These are phyloP conservation scores for Sapria himalayana DNA, from an alignment of 345 rosid species.

Conservation along the genomic window DNA sequence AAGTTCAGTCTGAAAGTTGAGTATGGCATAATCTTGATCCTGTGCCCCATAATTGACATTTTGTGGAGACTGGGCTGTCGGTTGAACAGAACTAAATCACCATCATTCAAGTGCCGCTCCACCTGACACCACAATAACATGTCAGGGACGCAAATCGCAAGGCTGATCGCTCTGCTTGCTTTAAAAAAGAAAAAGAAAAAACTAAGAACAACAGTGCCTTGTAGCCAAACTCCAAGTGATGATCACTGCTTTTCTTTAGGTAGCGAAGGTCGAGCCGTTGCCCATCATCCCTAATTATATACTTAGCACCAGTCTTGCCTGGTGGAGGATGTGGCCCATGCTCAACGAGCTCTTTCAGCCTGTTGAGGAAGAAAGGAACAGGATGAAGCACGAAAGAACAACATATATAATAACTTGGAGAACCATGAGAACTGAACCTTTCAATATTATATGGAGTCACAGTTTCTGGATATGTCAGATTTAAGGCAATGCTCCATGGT, in stretches of 20 bases:
- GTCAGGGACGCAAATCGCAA: background rate
- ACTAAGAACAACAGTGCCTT: conserved; percentile 21
- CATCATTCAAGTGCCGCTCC: conserved; percentile 85
- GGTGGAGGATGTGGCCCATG: conserved; percentile 97
- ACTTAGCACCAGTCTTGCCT: conserved; percentile 91
- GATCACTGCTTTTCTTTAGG: conserved; percentile 96
- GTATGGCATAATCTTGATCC: conserved; percentile 91
- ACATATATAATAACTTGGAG: background rate
- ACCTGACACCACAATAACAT: conserved; percentile 36
- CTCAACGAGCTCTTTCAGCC: conserved; percentile 89
- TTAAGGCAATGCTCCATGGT: conserved; percentile 94
- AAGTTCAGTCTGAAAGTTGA: conserved; percentile 84
- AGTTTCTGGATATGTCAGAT: conserved; percentile 88
- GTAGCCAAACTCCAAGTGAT: conserved; percentile 95
- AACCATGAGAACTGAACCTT: conserved; percentile 22
- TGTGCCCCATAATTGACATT: conserved; percentile 97
- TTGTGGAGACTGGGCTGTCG: conserved; percentile 98
- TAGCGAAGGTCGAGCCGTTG: conserved; percentile 96
- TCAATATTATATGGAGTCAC: conserved; percentile 96
- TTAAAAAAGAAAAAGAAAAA: background rate
- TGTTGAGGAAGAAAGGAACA: conserved; percentile 12
- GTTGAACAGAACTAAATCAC: conserved; percentile 80
- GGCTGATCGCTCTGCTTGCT: too few relatives aligned
- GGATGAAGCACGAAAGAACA: too few relatives aligned
- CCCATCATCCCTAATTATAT: conserved; percentile 93